Percentiles rank a stretch among this genome's conserved stretches.
phyloP scores from a whole-genome alignment of 371 early-diverging fungal species.

The Capillidium rhysosporum region DNA sequence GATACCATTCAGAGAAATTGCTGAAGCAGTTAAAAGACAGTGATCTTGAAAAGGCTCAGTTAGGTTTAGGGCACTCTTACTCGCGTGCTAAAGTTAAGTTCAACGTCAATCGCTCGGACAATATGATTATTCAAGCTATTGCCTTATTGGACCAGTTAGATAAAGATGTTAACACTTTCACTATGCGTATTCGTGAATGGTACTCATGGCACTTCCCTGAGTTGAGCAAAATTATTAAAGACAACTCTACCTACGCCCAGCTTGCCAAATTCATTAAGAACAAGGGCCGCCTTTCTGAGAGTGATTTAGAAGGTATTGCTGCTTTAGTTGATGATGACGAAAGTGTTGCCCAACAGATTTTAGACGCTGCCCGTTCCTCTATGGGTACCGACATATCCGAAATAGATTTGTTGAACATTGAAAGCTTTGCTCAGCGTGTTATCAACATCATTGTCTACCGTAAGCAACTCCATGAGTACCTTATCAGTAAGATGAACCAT shows the following conservation, averaged over 20 bases:
- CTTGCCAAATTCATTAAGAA: constrained; percentile 73
- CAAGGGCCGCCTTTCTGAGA: constrained; percentile 68
- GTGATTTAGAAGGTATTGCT: constrained; percentile 45
- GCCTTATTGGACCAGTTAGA: constrained; percentile 81
- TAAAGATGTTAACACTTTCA: constrained; percentile 90
- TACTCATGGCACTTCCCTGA: constrained; percentile 98
- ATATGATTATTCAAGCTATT: constrained; percentile 92
- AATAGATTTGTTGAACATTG: constrained; percentile 74
- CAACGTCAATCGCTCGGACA: constrained; percentile 90
- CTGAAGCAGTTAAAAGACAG: constrained; percentile 73
- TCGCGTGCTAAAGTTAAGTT: constrained; percentile 97
- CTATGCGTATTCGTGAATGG: constrained; percentile 96
- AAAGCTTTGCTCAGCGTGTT: constrained; percentile 59
- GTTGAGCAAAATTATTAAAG: constrained; percentile 81
- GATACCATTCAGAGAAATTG: constrained; percentile 75
- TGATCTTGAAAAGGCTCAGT: constrained; percentile 80
- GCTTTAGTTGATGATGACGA: constrained; percentile 51
- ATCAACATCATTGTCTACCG: constrained; percentile 72
- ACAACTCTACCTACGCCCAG: constrained; percentile 77
- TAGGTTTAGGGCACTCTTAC: constrained; percentile 96
- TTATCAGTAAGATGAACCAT: constrained; percentile 70
- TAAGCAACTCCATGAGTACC: constrained; percentile 66
- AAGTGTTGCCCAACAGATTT: constrained; percentile 25
- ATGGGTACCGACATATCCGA: constrained; percentile 91
- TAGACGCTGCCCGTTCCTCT: constrained; percentile 66